Percentiles rank a stretch among this genome's conserved stretches.
These are phyloP conservation scores for Daldinia loculata DNA, from an alignment of 495 filamentous ascomycete species.

Conservation along the genomic window DNA sequence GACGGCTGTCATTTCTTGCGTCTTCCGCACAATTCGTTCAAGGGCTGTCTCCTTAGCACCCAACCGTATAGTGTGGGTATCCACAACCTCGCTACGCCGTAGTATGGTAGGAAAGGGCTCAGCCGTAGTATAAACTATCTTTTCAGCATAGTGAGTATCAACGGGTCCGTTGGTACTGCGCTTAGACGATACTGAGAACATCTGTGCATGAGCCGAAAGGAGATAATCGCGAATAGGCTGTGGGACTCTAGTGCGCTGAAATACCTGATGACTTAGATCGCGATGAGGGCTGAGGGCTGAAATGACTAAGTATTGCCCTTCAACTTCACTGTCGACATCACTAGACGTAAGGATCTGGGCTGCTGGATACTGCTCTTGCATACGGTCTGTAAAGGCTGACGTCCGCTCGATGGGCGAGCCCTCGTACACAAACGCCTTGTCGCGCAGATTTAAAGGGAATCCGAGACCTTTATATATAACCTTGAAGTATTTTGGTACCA, in stretches of 20 bases:
- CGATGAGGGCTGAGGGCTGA: slow-evolving; percentile 81
- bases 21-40: slow-evolving; percentile 91
- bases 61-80: slow-evolving; percentile 67
- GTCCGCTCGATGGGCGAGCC: slow-evolving; percentile 78
- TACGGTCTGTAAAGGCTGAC: slow-evolving; percentile 85
- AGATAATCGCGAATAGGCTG: slow-evolving; percentile 83
- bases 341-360: slow-evolving; percentile 81
- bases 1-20: slow-evolving; percentile 77
- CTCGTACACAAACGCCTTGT: slow-evolving; percentile 95
- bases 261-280: slow-evolving; percentile 84
- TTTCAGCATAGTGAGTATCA: slow-evolving; percentile 80
- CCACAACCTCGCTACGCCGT: slow-evolving; percentile 83
- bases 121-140: slow-evolving; percentile 82
- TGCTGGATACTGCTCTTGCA: slow-evolving; percentile 89
- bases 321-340: slow-evolving; percentile 73
- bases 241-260: slow-evolving; percentile 84
- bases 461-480: slow-evolving; percentile 92
- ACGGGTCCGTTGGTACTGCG: slow-evolving; percentile 71
- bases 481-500: slow-evolving; percentile 88
- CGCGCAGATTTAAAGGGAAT: slow-evolving; percentile 79
- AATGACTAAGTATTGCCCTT: slow-evolving; percentile 93
- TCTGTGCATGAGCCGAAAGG: slow-evolving; percentile 74
- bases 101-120: slow-evolving; percentile 93
- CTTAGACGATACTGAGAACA: slow-evolving; percentile 76
- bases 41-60: slow-evolving; percentile 85